A percentile compares a stretch with the other conserved stretches of the same genome.
These are phyloP conservation scores for Ophiostoma montium DNA, from an alignment of 2,329 filamentous ascomycete genomes.

Conservation along the genomic window DNA sequence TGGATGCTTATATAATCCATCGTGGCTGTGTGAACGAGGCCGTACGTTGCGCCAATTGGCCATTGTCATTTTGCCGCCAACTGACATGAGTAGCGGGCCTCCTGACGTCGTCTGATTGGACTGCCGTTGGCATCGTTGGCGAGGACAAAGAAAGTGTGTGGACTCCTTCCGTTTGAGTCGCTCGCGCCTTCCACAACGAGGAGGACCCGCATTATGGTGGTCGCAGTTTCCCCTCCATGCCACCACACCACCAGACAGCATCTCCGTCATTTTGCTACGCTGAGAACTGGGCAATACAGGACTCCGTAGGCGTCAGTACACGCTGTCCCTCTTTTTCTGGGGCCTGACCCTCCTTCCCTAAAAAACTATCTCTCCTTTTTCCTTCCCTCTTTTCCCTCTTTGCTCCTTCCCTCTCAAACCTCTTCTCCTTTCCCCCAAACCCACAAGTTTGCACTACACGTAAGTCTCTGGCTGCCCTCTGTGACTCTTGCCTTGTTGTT, in stretches of 20 bases:
- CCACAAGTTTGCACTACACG: background rate
- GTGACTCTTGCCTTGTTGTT: background rate
- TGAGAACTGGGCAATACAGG: background rate
- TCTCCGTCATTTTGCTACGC: background rate
- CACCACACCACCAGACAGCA: background rate
- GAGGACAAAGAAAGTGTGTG: background rate
- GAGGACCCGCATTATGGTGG: slow-evolving; percentile 2
- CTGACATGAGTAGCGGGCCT: background rate
- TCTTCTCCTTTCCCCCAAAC: background rate
- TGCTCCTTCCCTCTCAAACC: slow-evolving; percentile 2
- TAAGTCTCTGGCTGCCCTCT: background rate
- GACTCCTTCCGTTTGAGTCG: background rate
- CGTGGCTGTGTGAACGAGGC: slow-evolving; percentile 1
- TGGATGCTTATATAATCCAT: background rate
- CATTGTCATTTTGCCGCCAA: slow-evolving; percentile 2
- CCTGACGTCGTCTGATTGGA: background rate
- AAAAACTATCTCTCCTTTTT: background rate
- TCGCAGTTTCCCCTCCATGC: slow-evolving; percentile 3
- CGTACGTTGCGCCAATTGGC: background rate
- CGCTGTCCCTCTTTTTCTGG: background rate
- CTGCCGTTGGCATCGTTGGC: background rate
- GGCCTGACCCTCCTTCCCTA: background rate
- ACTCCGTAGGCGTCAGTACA: background rate
- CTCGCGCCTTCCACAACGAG: background rate
- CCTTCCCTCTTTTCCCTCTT: background rate